phyloP scores from a whole-genome alignment of 768 basidiomycete genomes.

The Mycena chlorophos region DNA sequence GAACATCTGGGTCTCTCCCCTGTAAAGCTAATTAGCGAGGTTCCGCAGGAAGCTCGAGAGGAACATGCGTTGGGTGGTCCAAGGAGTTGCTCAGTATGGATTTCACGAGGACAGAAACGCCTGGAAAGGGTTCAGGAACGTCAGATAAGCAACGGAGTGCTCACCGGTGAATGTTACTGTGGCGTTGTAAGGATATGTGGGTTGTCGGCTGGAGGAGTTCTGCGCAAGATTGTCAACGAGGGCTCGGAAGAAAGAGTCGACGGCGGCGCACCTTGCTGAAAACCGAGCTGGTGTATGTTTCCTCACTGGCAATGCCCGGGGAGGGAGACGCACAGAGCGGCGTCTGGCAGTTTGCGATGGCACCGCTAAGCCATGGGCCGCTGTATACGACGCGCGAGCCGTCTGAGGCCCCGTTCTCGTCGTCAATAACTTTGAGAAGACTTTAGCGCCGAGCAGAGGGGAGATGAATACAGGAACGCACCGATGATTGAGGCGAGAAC shows the following conservation, averaged over 20 bases:
- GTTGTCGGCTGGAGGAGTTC: not conserved
- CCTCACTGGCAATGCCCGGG: not conserved
- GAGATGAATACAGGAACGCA: not conserved
- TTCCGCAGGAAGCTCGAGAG: too few relatives aligned
- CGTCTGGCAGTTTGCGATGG: constrained; percentile 7
- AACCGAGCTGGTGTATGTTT: not conserved
- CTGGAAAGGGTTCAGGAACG: not conserved
- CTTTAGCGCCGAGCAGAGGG: not conserved
- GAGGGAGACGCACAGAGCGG: constrained; percentile 6
- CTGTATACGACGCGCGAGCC: constrained; percentile 8
- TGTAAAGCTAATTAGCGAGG: not conserved
- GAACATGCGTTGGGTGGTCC: constrained; percentile 6
- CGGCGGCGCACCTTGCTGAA: not conserved
- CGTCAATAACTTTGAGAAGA: constrained; percentile 6
- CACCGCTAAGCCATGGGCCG: not conserved
- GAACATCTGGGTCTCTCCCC: constrained; percentile 6
- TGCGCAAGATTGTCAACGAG: not conserved
- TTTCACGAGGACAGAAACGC: constrained; percentile 14
- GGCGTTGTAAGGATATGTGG: not conserved
- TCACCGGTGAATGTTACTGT: constrained; percentile 12
- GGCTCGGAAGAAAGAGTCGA: not conserved
- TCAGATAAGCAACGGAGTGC: not conserved
- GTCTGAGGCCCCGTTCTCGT: constrained; percentile 3
- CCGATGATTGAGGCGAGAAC: not conserved
- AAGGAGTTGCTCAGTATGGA: constrained; percentile 14